A percentile compares a stretch with the other conserved stretches of the same genome.
These are phyloP conservation scores for Mortierella claussenii DNA, from an alignment of 192 early-diverging fungal species.

Conservation along the genomic window DNA sequence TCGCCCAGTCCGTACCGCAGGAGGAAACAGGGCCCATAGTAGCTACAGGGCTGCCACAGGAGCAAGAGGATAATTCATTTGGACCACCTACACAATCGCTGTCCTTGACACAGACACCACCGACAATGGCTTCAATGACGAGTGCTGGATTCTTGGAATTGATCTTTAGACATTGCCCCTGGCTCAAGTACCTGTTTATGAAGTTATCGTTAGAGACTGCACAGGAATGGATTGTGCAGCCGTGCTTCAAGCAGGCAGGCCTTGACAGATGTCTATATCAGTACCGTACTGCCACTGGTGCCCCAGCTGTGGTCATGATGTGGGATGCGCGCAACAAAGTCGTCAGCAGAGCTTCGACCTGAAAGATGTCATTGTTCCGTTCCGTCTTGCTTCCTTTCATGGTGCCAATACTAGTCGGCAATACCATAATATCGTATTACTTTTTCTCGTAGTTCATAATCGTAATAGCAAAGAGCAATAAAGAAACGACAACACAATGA, in stretches of 20 bases:
- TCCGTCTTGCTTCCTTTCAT: too few species aligned
- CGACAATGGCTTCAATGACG: constrained; percentile 7
- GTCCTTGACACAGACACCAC: neutral
- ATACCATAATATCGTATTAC: too few species aligned
- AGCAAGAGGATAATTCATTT: neutral
- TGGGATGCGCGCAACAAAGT: constrained; percentile 37
- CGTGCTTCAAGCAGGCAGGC: constrained; percentile 29
- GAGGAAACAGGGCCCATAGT: neutral
- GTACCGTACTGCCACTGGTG: constrained; percentile 38
- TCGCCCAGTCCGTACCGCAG: neutral
- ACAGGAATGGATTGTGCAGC: constrained; percentile 46
- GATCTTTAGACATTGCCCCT: constrained; percentile 13
- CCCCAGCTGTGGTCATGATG: constrained; percentile 46
- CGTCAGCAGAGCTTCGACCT: too few species aligned
- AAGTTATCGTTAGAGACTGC: constrained; percentile 45
- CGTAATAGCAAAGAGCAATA: too few species aligned
- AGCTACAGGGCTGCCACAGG: too few species aligned
- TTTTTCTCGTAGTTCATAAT: too few species aligned
- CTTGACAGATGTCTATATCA: constrained; percentile 44
- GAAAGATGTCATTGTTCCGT: too few species aligned
- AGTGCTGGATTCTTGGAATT: constrained; percentile 33
- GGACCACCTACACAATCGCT: neutral
- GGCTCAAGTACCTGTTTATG: constrained; percentile 51
- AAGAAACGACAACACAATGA: too few species aligned
- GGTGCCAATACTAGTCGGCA: too few species aligned